A percentile compares a stretch with the other conserved stretches of the same genome.
phyloP scores from a whole-genome alignment of 2,329 filamentous ascomycete genomes.

The Westerdykella ornata region DNA sequence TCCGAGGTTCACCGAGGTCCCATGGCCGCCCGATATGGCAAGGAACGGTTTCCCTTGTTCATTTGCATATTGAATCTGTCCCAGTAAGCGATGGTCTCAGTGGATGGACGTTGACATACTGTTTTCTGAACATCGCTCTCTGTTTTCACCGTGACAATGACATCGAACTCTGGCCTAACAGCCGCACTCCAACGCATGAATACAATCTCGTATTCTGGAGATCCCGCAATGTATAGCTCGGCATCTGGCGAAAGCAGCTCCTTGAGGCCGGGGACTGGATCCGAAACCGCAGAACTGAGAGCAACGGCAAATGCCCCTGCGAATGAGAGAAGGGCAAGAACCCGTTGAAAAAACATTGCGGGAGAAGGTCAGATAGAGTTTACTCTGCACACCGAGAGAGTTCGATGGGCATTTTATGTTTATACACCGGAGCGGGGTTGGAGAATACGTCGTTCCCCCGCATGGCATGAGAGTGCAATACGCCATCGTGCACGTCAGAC shows the following conservation, averaged over 20 bases:
- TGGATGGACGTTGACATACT: conserved; percentile 5
- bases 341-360: too few relatives aligned
- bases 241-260: conserved; percentile 1
- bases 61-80: conserved; percentile 18
- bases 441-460: too few relatives aligned
- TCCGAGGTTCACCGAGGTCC: conserved; percentile 19
- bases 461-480: too few relatives aligned
- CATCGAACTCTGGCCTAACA: conserved; percentile 11
- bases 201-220: conserved; percentile 8
- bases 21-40: conserved; percentile 34
- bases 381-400: too few relatives aligned
- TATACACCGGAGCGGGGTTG: too few relatives aligned
- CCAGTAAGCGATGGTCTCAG: background rate
- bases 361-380: too few relatives aligned
- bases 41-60: conserved; percentile 29
- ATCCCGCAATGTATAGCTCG: conserved; percentile 8
- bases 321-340: too few relatives aligned
- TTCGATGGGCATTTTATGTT: too few relatives aligned
- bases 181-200: conserved; percentile 14
- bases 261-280: background rate
- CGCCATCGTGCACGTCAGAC: too few relatives aligned
- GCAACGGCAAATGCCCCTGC: too few relatives aligned
- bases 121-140: conserved; percentile 18
- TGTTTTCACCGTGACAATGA: conserved; percentile 15
- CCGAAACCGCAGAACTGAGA: too few relatives aligned